phyloP scores from a whole-genome alignment of 2,329 filamentous ascomycete species.

The Fusarium pseudocircinatum region DNA sequence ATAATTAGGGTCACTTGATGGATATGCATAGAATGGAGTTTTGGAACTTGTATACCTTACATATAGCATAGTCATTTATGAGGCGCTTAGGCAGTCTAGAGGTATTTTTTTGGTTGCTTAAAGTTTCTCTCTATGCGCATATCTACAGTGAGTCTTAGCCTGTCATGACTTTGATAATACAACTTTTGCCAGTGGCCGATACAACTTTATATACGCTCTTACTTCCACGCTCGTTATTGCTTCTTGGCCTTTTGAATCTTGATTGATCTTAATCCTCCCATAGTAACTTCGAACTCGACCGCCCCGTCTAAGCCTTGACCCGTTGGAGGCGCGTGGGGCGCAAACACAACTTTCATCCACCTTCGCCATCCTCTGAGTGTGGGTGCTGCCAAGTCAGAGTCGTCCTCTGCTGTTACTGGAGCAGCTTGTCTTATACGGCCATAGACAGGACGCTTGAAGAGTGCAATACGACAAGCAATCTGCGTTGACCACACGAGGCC shows the following conservation, averaged over 20 bases:
- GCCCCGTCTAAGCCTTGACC: conserved; percentile 60
- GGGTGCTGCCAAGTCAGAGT: conserved; percentile 54
- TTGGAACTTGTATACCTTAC: conserved; percentile 29
- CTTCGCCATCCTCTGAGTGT: conserved; percentile 72
- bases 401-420: conserved; percentile 50
- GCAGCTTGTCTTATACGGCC: conserved; percentile 49
- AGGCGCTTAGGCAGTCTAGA: conserved; percentile 15
- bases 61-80: conserved; percentile 25
- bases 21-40: conserved; percentile 30
- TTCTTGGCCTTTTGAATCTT: conserved; percentile 16
- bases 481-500: conserved; percentile 94
- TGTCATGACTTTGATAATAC: background rate
- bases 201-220: background rate
- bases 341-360: conserved; percentile 91
- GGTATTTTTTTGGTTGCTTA: conserved; percentile 15
- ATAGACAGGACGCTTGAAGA: conserved; percentile 76
- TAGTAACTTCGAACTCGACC: conserved; percentile 79
- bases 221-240: background rate
- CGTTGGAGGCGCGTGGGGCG: conserved; percentile 73
- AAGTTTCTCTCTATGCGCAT: background rate
- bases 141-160: background rate
- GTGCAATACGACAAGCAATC: conserved; percentile 81
- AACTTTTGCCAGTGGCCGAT: background rate
- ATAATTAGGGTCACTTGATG: conserved; percentile 33
- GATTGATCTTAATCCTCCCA: conserved; percentile 65